Base-by-base conservation (phyloP, 2,329 filamentous ascomycete genomes). In the Aureobasidium sp. region DNA sequence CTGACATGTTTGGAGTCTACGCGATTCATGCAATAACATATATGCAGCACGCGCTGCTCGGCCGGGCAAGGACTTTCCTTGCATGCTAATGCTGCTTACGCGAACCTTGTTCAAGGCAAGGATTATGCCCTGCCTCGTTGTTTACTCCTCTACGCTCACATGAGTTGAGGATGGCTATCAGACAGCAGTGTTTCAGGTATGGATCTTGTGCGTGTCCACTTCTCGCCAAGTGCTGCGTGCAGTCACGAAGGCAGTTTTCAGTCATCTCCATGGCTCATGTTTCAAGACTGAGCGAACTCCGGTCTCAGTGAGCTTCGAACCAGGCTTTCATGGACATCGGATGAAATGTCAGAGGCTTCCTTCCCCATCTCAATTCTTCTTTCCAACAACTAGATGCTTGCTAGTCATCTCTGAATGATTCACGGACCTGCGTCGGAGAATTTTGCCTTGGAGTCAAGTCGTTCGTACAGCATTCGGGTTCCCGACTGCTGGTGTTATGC, bases 351-450 rank as follows among this genome's bases (percentile, higher is more conserved):
- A 51, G 29, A 5, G 17, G n/a, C 13, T 27, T 34, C 8, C 52
- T 20, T 34, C 8, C 52, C 13, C 10, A 10, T 39, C 6, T 39
- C 13, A 20, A 52, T 9, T 41, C 7, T 55, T 55, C 26, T 20
- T 32, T 26, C 8, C 37, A 32, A 41, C 15, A 15, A 32, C 26
- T n/a, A 20, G 15, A 42, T 29, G 23, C 20, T 12, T 55, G 37
- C 23, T 37, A 39, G 13, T 39, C 55, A 20, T 44, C 27, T 32
- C 12, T 42, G 12, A 29, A 39, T 27, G 15, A 37, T 48, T 39
- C 20, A 20, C 32, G 42, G 9, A 48, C 55, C 42, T 59, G 55
- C 55, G 29, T 44, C 55, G 55, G 55, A 59, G 55, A 59, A 59
- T 59, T 59, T 20, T 27, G n/a, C 20, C 3, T 20, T 48, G 12